These are phyloP conservation scores for Aspergillus panamensis DNA, from an alignment of 495 filamentous ascomycete genomes.

Conservation along the genomic window DNA sequence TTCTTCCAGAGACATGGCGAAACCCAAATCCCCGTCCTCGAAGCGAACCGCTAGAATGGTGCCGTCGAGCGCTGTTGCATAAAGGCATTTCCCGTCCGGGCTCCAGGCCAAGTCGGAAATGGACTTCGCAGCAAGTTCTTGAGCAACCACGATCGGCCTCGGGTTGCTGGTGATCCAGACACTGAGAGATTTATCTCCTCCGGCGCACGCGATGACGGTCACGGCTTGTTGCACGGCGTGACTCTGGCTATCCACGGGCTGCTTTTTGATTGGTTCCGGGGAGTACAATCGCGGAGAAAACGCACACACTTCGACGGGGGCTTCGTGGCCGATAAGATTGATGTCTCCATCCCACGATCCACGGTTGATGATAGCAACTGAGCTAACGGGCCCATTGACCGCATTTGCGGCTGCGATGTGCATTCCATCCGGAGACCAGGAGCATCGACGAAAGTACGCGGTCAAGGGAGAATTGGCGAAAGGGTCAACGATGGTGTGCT, in stretches of 20 bases:
- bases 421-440: conserved; percentile 95
- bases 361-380: conserved; percentile 91
- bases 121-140: conserved; percentile 83
- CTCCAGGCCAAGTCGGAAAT: conserved; percentile 94
- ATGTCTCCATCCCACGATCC: conserved; percentile 94
- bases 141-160: conserved; percentile 78
- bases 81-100: conserved; percentile 84
- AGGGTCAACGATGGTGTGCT: conserved; percentile 77
- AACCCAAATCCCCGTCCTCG: conserved; percentile 69
- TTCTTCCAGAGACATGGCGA: conserved; percentile 70
- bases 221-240: conserved; percentile 51
- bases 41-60: conserved; percentile 74
- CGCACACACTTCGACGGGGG: conserved; percentile 92
- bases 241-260: conserved; percentile 37
- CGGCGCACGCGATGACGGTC: conserved; percentile 93
- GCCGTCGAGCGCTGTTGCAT: conserved; percentile 82
- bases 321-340: conserved; percentile 95
- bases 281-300: conserved; percentile 92
- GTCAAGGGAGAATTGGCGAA: conserved; percentile 88
- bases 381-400: conserved; percentile 94
- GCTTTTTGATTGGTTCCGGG: conserved; percentile 55
- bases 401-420: conserved; percentile 97
- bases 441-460: conserved; percentile 93
- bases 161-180: conserved; percentile 97
- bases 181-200: conserved; percentile 91